Evolutionary conservation across 352 stramenopile genomes (phyloP), one percentile per base, ranked within the genome.

Genomic region (Phytophthora tentaculata): DNA sequence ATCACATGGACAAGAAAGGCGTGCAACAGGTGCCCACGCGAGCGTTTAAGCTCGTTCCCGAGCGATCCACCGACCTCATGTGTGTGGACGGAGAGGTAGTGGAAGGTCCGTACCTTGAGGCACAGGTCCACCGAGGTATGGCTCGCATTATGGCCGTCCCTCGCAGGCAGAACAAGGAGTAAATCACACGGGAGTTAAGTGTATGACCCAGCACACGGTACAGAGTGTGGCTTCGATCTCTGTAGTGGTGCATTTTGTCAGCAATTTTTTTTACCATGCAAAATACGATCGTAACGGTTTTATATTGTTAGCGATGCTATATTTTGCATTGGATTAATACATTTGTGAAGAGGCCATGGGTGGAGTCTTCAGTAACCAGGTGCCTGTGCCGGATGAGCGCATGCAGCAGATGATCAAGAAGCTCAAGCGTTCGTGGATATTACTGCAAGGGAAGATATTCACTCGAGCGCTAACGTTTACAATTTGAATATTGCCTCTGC

Each of bases 371-470:
- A 86, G 77, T 49, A 73, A 58, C 51, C 75, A 81, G 52, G 77
- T 86, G 55, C 81, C 81, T 14, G 79, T 80, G 17, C 75, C 81
- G 0, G 79, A 90, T 64, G 77, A 90, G 69, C 79, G 79, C 26
- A 92, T 92, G 84, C 71, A 86, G 67, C 71, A 88, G 32, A 90
- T 81, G 64, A 90, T 90, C 62, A 73, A 69, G 49, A 88, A 84
- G 65, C 79, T 92, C 26, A 88, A 90, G 50, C 51, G 83, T 90
- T 57, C 41, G 75, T 60, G 23, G 12, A n/a, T 32, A 6, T 45
- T 19, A 2, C 14, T 39, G 32, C 32, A 12, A 51, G 23, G 17
- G 59, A 22, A 26, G 8, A 24, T 22, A 39, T 10, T 65, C 7
- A 23, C 50, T 17, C 19, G 12, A 19, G 3, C 35, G 10, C 35